Evolutionary conservation across 768 basidiomycete species (phyloP).

Genomic region (Russula ochroleuca): DNA sequence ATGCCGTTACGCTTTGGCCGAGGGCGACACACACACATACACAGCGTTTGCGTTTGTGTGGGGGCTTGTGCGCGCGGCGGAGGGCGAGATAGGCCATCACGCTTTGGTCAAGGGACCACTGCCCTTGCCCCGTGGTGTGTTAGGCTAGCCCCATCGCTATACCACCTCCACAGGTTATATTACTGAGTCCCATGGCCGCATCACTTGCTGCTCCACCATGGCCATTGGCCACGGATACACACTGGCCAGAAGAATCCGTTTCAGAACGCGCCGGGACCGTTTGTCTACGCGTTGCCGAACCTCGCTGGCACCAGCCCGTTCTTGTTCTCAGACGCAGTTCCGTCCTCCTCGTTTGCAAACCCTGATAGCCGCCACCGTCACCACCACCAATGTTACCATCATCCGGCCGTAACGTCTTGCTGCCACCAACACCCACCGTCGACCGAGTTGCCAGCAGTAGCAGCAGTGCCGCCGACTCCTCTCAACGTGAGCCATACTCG

Average conservation of each 20-base stretch:
- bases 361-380: not conserved
- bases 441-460: not conserved
- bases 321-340: too few relatives aligned
- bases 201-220: not conserved
- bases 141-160: too few relatives aligned
- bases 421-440: not conserved
- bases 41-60: too few relatives aligned
- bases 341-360: not conserved
- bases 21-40: not conserved
- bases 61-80: too few relatives aligned
- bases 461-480: not conserved
- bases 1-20: not conserved
- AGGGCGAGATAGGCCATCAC: not conserved
- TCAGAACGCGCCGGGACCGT: constrained; percentile 16
- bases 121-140: not conserved
- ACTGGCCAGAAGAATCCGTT: constrained; percentile 13
- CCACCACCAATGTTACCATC: not conserved
- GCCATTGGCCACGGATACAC: constrained; percentile 6
- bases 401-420: not conserved
- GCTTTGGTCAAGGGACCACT: not conserved
- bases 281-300: constrained; percentile 15
- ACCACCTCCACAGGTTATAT: not conserved
- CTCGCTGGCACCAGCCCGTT: not conserved
- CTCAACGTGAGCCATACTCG: not conserved
- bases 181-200: not conserved